These are phyloP conservation scores for Heracleum sosnowskyi DNA, from an alignment of 129 eudicot species.

Conservation along the genomic window DNA sequence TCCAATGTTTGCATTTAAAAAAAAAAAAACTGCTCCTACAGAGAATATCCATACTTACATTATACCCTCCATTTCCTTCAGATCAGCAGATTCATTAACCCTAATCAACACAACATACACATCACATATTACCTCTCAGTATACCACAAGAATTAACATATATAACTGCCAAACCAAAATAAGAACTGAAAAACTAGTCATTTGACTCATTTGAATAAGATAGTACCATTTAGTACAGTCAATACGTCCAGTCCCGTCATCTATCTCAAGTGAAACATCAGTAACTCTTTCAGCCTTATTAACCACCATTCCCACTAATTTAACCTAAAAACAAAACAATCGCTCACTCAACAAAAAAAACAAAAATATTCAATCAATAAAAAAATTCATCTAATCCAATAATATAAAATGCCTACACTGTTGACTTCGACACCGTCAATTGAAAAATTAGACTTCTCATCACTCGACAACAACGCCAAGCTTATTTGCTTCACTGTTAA, in stretches of 20 bases:
- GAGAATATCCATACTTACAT: constrained; percentile 18
- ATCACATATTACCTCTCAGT: not conserved
- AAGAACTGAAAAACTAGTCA: not conserved
- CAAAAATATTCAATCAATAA: not conserved
- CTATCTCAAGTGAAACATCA: constrained; percentile 66
- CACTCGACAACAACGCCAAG: constrained; percentile 40
- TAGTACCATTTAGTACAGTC: constrained; percentile 71
- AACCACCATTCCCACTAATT: constrained; percentile 62
- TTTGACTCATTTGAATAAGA: not conserved
- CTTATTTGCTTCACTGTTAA: constrained; percentile 76
- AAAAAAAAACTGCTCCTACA: not conserved
- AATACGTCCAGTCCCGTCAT: constrained; percentile 88
- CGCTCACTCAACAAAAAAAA: not conserved
- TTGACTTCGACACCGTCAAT: constrained; percentile 71
- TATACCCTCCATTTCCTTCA: constrained; percentile 67
- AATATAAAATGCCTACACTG: constrained; percentile 34
- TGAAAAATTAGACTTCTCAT: constrained; percentile 52
- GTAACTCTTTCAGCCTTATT: constrained; percentile 74
- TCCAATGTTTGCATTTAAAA: not conserved
- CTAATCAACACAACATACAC: constrained; percentile 31
- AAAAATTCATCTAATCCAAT: not conserved
- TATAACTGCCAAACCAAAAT: not conserved
- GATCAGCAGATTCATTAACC: constrained; percentile 64
- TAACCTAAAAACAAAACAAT: constrained; percentile 40
- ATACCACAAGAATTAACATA: not conserved